phyloP scores from a whole-genome alignment of 225 moss, liverwort and hornwort genomes.

The Pseudoscleropodium purum region DNA sequence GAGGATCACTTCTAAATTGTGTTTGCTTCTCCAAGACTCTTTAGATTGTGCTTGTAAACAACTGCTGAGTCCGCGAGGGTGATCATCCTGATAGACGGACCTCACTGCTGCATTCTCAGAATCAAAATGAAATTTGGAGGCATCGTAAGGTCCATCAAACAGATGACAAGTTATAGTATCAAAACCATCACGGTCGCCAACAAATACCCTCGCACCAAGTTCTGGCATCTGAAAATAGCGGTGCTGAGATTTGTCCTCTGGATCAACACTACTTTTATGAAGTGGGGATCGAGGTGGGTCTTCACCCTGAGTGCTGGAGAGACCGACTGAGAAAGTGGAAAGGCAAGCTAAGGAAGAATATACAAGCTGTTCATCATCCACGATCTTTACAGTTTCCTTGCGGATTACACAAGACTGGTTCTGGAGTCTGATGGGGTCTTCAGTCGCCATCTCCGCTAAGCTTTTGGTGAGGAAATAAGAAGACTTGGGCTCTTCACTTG shows the following conservation, averaged over 20 bases:
- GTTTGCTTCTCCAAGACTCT: accelerated
- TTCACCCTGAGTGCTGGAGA: neutral
- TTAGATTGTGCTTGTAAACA: accelerated
- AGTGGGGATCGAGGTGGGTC: accelerated
- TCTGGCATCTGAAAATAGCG: neutral
- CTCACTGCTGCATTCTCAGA: neutral
- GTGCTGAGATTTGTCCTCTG: neutral
- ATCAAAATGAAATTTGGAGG: accelerated
- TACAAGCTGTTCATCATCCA: accelerated
- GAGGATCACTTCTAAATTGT: neutral
- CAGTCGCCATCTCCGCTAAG: neutral
- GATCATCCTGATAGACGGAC: neutral
- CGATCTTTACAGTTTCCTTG: accelerated
- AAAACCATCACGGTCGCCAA: neutral
- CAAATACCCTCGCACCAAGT: neutral
- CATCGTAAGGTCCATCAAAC: accelerated
- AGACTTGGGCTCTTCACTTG: neutral
- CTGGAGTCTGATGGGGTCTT: neutral
- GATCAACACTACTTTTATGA: neutral
- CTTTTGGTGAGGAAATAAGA: neutral
- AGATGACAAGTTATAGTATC: neutral
- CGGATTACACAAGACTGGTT: neutral
- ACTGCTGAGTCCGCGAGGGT: neutral
- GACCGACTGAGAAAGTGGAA: neutral
- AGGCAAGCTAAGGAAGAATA: neutral